Percentiles rank a stretch among this genome's conserved stretches.
These are phyloP conservation scores for Debaryomyces sp. DNA, from an alignment of 1,139 yeast species.

Conservation along the genomic window DNA sequence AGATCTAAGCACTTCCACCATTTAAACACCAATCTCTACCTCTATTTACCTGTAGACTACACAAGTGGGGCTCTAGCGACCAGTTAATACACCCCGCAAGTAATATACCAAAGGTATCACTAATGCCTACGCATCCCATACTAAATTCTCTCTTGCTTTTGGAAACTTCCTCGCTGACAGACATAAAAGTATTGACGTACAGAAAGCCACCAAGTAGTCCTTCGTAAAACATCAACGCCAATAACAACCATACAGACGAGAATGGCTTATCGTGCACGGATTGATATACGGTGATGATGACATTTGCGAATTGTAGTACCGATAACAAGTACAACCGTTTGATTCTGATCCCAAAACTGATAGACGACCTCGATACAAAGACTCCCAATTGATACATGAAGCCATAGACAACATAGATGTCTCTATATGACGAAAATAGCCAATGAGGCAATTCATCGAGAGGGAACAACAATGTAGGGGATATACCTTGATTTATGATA, in stretches of 20 bases:
- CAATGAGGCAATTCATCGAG: constrained; percentile 62
- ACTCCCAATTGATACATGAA: constrained; percentile 92
- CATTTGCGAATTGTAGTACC: constrained; percentile 66
- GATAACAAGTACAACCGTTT: constrained; percentile 63
- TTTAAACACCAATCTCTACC: constrained; percentile 66
- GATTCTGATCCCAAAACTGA: constrained; percentile 62
- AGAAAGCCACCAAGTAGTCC: constrained; percentile 89
- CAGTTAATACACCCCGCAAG: constrained; percentile 77
- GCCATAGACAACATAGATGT: constrained; percentile 92
- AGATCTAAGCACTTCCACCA: constrained; percentile 11
- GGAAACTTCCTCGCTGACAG: constrained; percentile 67
- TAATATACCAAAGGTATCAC: constrained; percentile 88
- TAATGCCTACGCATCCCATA: constrained; percentile 90
- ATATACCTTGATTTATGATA: constrained; percentile 85
- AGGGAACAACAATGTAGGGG: constrained; percentile 85
- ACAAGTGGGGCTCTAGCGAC: constrained; percentile 73
- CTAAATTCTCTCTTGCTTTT: constrained; percentile 73
- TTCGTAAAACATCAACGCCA: constrained; percentile 74
- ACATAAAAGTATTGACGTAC: constrained; percentile 84
- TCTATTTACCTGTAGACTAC: constrained; percentile 63
- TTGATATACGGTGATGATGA: constrained; percentile 61
- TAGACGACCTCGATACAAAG: constrained; percentile 84
- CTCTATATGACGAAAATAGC: constrained; percentile 68
- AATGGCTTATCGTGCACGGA: constrained; percentile 65
- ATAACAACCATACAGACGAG: constrained; percentile 55